Evolutionary conservation across 768 basidiomycete species (phyloP).

Genomic region (Tubosaeta brunneosetosa): DNA sequence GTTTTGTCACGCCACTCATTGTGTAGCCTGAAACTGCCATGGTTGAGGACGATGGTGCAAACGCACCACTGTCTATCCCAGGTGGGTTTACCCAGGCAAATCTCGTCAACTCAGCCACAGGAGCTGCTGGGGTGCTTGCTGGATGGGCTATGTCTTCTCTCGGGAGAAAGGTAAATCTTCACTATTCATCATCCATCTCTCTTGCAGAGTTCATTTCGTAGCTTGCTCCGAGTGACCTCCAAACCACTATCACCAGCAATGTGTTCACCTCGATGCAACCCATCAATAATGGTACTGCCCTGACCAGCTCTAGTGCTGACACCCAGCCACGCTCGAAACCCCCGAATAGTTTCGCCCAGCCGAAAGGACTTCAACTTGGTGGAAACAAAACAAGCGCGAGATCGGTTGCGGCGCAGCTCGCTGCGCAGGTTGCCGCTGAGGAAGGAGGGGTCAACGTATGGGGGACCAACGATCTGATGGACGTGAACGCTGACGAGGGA

Average conservation of each 20-base stretch:
- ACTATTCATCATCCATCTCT: not conserved
- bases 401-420: conserved; percentile 49
- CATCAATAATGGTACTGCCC: conserved; percentile 3
- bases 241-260: conserved; percentile 52
- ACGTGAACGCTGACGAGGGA: conserved; percentile 87
- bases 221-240: conserved; percentile 71
- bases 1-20: not conserved
- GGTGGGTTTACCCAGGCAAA: conserved; percentile 28
- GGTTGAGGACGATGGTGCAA: conserved; percentile 36
- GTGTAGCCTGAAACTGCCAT: conserved; percentile 54
- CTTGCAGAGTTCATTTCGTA: conserved; percentile 20
- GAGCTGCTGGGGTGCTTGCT: conserved; percentile 86
- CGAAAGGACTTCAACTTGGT: conserved; percentile 69
- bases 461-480: conserved; percentile 81
- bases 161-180: conserved; percentile 62
- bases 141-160: conserved; percentile 95
- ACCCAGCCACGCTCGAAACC: not conserved
- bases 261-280: conserved; percentile 42
- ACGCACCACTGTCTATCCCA: conserved; percentile 24
- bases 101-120: conserved; percentile 81
- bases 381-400: conserved; percentile 43
- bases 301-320: not conserved
- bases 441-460: conserved; percentile 49
- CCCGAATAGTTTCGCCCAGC: conserved; percentile 30
- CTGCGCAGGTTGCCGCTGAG: conserved; percentile 49